phyloP scores from a whole-genome alignment of 768 basidiomycete species.

The Trichaptum fuscoviolaceum region DNA sequence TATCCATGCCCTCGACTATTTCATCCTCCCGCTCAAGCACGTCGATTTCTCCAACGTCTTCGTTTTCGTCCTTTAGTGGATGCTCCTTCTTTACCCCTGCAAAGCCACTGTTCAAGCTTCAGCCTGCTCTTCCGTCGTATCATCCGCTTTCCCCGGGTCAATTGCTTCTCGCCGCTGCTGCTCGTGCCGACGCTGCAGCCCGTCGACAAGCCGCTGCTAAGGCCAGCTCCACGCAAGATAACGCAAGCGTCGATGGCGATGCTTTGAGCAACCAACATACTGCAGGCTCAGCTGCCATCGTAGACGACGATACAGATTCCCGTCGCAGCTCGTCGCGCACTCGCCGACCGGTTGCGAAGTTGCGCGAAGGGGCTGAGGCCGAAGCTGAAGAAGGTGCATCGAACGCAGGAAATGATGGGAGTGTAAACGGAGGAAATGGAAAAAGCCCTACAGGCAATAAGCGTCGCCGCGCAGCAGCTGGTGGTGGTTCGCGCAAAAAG shows the following conservation, averaged over 20 bases:
- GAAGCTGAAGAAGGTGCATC: not conserved
- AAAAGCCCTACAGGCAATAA: not conserved
- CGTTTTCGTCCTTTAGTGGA: not conserved
- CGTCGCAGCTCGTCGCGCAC: not conserved
- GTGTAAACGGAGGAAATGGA: not conserved
- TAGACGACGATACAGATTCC: not conserved
- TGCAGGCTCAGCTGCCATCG: not conserved
- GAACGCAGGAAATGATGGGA: not conserved
- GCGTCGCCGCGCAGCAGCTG: not conserved
- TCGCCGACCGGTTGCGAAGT: not conserved
- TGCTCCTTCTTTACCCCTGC: not conserved
- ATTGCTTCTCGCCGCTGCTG: not conserved
- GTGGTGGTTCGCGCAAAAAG: not conserved
- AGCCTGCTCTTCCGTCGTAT: not conserved
- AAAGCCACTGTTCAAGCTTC: not conserved
- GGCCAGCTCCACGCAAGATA: not conserved
- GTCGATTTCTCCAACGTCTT: not conserved
- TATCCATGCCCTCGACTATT: not conserved
- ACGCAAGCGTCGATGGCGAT: not conserved
- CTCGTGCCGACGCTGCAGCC: not conserved
- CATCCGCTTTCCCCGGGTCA: not conserved
- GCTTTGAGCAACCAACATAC: not conserved
- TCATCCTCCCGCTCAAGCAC: not conserved
- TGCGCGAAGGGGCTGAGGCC: not conserved
- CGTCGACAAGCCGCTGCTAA: not conserved